These are phyloP conservation scores for Bertia moriformis DNA, from an alignment of 2,329 filamentous ascomycete species.

Conservation along the genomic window DNA sequence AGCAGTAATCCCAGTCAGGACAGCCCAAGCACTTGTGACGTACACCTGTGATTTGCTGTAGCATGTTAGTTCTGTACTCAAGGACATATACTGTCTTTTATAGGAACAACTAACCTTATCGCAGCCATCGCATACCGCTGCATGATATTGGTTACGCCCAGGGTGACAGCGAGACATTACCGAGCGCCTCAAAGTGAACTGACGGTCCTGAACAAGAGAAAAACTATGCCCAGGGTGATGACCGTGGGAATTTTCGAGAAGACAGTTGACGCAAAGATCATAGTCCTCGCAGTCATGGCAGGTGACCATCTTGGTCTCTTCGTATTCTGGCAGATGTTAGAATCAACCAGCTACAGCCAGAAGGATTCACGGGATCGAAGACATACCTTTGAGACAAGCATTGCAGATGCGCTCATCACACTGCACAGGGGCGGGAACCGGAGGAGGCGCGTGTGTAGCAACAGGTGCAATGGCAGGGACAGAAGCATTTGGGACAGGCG, in stretches of 20 bases:
- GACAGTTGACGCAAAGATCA: slow-evolving; percentile 78
- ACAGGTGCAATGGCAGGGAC: background rate
- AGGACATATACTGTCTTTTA: too few relatives aligned
- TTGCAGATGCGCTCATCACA: background rate
- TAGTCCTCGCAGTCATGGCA: slow-evolving; percentile 78
- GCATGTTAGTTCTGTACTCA: too few relatives aligned
- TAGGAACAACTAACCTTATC: slow-evolving; percentile 52
- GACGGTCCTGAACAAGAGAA: slow-evolving; percentile 47
- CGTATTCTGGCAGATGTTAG: slow-evolving; percentile 52
- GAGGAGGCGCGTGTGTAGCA: background rate
- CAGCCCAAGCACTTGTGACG: slow-evolving; percentile 95
- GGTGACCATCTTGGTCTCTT: slow-evolving; percentile 69
- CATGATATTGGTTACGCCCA: slow-evolving; percentile 69
- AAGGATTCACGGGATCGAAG: too few relatives aligned
- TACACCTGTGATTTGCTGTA: slow-evolving; percentile 60
- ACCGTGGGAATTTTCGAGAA: slow-evolving; percentile 62
- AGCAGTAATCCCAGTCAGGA: slow-evolving; percentile 95
- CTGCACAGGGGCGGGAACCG: background rate
- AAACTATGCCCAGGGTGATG: slow-evolving; percentile 85
- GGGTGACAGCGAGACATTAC: slow-evolving; percentile 51
- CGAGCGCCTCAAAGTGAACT: slow-evolving; percentile 44
- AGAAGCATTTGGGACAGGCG: too few relatives aligned
- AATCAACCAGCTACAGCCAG: too few relatives aligned
- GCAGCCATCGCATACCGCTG: slow-evolving; percentile 88
- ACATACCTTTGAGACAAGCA: background rate